Evolutionary conservation across 1,139 yeast species (phyloP), one percentile per base, ranked within the genome.

Genomic region (Saccharomyces hybrid): DNA sequence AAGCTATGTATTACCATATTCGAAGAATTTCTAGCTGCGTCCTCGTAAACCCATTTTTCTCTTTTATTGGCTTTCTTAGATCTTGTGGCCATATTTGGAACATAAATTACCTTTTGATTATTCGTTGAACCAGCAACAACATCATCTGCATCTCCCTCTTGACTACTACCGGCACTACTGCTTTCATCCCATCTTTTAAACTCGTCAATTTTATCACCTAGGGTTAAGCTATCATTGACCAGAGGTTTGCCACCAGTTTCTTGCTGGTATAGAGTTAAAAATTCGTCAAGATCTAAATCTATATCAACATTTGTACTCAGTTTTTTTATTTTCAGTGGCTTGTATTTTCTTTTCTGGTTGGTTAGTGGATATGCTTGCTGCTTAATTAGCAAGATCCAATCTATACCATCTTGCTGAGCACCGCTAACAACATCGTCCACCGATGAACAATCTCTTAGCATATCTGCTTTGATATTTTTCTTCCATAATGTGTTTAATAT

Each of bases 1-100:
- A 91, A 68, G 9, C 75, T 78, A 56, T 78, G 77, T 48, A 88
- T 69, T 50, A 85, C 75, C 4, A 74, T 69, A 1, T 79, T 78
- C 0, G 88, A 78, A 0, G 88, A 85, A 48, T 78, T 76, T 59
- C 80, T 78, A 0, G 96, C 82, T 57, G 81, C 84, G 58, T 86
- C 90, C 58, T 88, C 96, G 48, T 83, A 72, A 48, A 84, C 84
- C 95, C 96, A 87, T 63, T 82, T 81, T 55, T 87, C 93, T 65
- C 85, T 83, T 68, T 86, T 86, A 58, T 84, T 88, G 46, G 83
- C 82, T 67, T 86, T 88, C 47, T 86, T 86, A 9, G 80, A 78
- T 62, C 84, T 75, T 0, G 86, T 86, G 1, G 93, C 91, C 62
- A 83, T 84, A 64, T 87, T 86, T 2, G 85, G 80, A 4, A 86